Base-by-base conservation (phyloP, 345 rosid species). In the Pugionium cornutum region DNA sequence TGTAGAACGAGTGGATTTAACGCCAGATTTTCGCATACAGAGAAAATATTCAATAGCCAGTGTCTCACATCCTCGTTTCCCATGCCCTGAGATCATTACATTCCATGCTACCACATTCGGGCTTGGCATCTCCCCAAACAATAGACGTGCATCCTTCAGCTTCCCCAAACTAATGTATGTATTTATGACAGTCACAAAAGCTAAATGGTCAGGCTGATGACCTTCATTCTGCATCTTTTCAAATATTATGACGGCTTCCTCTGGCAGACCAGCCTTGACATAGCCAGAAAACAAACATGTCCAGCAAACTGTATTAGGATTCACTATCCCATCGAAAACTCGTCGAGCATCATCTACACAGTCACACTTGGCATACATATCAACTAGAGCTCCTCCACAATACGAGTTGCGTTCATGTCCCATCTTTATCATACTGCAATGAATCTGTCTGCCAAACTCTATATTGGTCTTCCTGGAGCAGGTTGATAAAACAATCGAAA, bases 51-150 rank as follows among this genome's bases (percentile, higher is more conserved):
- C 58, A 41, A 86, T 50, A 68, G 97, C 92, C 66, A 84, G 71
- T 1, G 32, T 67, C 70, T 77, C 83, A 47, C 70, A 75, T 50
- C 97, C 97, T 77, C 83, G 80, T 76, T 89, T 76, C 33, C 89
- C 81, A 78, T 92, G 89, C 68, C 92, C 97, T 28, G 98, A 87
- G 52, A 92, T 89, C 89, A 92, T 84, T 70, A 92, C 83, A 78
- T 92, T 92, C 96, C 98, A 89, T 4, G 96, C 94, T 5, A 92
- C 86, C 45, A 87, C 89, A 81, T 86, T 83, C 9, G 83, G 94
- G 59, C 56, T 80, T 53, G 79, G 81, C 80, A 87, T 83, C 75
- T 74, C 76, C 50, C 51, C 47, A 64, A 89, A 89, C 79, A 92
- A 68, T 30, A 72, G 62, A 43, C 75, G 68, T 34, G 97, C 97